These are phyloP conservation scores for Rosa multiflora DNA, from an alignment of 306 rosid species.

Conservation along the genomic window DNA sequence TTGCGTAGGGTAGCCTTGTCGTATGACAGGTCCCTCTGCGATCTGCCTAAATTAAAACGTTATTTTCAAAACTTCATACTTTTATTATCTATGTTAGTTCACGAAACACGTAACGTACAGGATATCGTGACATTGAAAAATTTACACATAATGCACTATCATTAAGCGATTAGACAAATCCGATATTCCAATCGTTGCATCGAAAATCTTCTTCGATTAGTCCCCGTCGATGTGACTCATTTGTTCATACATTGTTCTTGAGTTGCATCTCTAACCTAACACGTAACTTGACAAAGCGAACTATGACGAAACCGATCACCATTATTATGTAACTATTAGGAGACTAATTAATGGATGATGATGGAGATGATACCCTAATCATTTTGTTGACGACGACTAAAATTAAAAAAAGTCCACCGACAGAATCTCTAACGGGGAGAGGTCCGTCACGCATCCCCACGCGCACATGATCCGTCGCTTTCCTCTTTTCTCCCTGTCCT, in stretches of 20 bases:
- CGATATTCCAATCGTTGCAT: no score
- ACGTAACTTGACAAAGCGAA: not conserved
- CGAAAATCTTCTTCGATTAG: no score
- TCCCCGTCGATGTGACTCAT: not conserved
- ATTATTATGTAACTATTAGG: not conserved
- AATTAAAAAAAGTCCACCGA: slow-evolving; percentile 11
- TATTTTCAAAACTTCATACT: no score
- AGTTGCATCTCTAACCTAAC: no score
- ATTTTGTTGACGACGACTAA: not conserved
- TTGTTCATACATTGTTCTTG: not conserved
- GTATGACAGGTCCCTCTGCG: no score
- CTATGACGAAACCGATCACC: not conserved
- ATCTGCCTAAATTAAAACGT: no score
- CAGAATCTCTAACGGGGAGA: slow-evolving; percentile 16
- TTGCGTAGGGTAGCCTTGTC: not conserved
- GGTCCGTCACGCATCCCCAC: slow-evolving; percentile 23
- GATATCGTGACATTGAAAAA: no score
- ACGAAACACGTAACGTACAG: no score
- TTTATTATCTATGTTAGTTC: no score
- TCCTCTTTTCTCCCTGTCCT: not conserved
- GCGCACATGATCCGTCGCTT: slow-evolving; percentile 17
- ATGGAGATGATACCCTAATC: not conserved
- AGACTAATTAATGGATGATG: not conserved
- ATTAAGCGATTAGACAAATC: no score
- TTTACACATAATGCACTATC: no score